Conservation (phyloP, 805 yeast genomes). For the Komagataella pastoris region DNA sequence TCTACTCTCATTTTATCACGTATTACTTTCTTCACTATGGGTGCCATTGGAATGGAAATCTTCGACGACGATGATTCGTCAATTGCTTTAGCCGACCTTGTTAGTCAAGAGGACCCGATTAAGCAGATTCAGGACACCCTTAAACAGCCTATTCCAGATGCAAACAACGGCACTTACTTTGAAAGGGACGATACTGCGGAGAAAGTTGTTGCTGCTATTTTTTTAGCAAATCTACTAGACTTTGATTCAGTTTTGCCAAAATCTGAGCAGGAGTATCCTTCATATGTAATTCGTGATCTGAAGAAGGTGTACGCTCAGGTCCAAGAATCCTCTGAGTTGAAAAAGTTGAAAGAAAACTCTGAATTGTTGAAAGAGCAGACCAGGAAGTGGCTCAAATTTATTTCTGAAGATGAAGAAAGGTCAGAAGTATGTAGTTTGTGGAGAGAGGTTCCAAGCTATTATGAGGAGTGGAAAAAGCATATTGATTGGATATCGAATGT, state of each 20-base stretch:
- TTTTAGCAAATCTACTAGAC: not conserved
- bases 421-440: not conserved
- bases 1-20: not conserved
- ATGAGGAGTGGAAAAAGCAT: not conserved
- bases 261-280: not conserved
- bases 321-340: not conserved
- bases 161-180: not conserved
- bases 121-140: not conserved
- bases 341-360: not conserved
- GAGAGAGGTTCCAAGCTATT: not conserved
- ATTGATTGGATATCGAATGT: not conserved
- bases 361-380: not conserved
- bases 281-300: not conserved
- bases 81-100: not conserved
- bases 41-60: not conserved
- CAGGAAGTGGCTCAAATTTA: not conserved
- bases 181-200: not conserved
- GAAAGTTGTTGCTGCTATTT: not conserved
- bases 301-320: not conserved
- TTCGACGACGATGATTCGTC: not conserved
- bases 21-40: not conserved
- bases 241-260: not conserved
- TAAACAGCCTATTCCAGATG: not conserved
- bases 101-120: not conserved
- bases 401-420: not conserved